Percentiles rank a stretch among this genome's conserved stretches.
These are phyloP conservation scores for Panicum miliaceum DNA, from an alignment of 176 grass and related monocot species.

Conservation along the genomic window DNA sequence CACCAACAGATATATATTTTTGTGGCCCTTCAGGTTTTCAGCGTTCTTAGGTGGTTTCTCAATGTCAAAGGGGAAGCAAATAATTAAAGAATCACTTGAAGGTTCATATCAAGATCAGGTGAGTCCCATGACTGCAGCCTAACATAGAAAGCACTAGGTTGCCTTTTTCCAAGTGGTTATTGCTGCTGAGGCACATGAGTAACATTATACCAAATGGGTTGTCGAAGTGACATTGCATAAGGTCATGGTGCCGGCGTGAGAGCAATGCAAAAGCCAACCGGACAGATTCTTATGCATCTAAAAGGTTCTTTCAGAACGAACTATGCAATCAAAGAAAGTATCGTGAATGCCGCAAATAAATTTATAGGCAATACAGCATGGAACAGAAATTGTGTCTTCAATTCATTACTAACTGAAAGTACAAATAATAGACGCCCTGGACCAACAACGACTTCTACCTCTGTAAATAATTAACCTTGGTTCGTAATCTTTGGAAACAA, in stretches of 20 bases:
- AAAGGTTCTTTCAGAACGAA: background rate
- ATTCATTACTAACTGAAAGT: background rate
- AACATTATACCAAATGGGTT: background rate
- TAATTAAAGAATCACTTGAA: background rate
- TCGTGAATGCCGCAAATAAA: background rate
- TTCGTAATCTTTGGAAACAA: constrained; percentile 19
- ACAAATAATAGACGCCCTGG: constrained; percentile 11
- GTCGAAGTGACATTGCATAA: background rate
- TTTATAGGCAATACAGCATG: background rate
- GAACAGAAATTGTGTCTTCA: background rate
- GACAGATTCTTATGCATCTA: background rate
- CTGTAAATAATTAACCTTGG: background rate
- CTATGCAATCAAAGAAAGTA: background rate
- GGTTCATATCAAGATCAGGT: background rate
- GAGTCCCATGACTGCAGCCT: constrained; percentile 23
- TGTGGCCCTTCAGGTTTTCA: background rate
- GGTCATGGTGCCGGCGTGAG: background rate
- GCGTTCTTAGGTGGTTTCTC: background rate
- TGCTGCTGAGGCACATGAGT: background rate
- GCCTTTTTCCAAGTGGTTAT: background rate
- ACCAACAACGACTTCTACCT: background rate
- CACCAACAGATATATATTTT: constrained; percentile 34
- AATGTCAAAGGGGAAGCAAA: background rate
- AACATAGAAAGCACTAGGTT: background rate
- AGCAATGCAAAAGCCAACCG: background rate